Percentiles rank a stretch among this genome's conserved stretches.
Conservation (phyloP, 192 early-diverging fungal species). For the Rhizophlyctis rosea region DNA sequence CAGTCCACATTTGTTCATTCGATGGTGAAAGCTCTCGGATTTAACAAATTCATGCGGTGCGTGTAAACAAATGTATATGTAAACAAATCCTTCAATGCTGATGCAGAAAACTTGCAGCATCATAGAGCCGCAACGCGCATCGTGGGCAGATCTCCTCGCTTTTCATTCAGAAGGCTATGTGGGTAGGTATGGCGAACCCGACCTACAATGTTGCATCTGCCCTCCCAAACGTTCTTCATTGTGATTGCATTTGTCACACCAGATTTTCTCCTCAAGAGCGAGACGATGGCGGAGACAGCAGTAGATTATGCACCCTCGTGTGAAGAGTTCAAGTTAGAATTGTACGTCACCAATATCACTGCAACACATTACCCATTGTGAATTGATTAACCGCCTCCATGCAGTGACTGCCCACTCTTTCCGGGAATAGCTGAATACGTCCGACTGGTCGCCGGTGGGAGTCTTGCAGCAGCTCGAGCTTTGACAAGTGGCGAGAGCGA, state of each 20-base stretch:
- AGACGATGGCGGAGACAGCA: conserved; percentile 10
- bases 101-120: conserved; percentile 8
- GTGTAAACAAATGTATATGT: not conserved
- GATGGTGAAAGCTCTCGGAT: conserved; percentile 16
- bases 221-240: not conserved
- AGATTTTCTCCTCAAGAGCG: conserved; percentile 12
- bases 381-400: not conserved
- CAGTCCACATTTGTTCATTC: conserved; percentile 29
- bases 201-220: not conserved
- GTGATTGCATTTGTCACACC: not conserved
- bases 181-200: not conserved
- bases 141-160: conserved; percentile 12
- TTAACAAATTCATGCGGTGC: conserved; percentile 7
- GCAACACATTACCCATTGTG: not conserved
- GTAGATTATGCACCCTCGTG: too few relatives aligned
- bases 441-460: conserved; percentile 24
- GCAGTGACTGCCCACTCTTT: conserved; percentile 37
- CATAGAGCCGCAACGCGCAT: conserved; percentile 12
- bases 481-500: conserved; percentile 56
- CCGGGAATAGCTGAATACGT: conserved; percentile 21
- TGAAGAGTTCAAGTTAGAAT: conserved; percentile 32
- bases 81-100: not conserved
- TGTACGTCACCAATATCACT: conserved; percentile 13
- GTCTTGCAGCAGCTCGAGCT: conserved; percentile 57
- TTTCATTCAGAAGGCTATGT: conserved; percentile 29